A percentile compares a stretch with the other conserved stretches of the same genome.
phyloP scores from a whole-genome alignment of 805 yeast species.

The Metschnikowia henanensis region DNA sequence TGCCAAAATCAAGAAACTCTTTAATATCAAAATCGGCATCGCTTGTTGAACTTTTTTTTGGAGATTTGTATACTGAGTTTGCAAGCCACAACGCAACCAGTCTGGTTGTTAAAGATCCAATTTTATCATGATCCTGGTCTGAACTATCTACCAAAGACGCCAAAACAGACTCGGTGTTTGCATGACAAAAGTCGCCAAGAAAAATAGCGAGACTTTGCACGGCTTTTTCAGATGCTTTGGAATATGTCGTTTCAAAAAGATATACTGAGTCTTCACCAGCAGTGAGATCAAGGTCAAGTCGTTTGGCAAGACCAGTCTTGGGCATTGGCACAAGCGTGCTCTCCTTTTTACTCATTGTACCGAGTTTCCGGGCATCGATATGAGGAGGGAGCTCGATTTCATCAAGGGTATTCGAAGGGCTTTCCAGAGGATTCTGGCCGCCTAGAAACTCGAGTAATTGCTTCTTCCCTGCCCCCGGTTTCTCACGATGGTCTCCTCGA shows the following conservation, averaged over 20 bases:
- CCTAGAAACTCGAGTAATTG: slow-evolving; percentile 14
- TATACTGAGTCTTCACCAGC: not conserved
- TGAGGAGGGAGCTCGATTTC: slow-evolving; percentile 38
- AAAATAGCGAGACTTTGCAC: slow-evolving; percentile 15
- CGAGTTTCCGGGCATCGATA: slow-evolving; percentile 33
- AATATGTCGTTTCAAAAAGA: slow-evolving; percentile 19
- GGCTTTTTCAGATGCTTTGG: slow-evolving; percentile 22
- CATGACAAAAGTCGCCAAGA: slow-evolving; percentile 7
- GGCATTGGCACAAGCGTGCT: not conserved
- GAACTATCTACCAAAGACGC: slow-evolving; percentile 13
- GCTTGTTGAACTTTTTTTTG: not conserved
- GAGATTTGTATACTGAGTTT: slow-evolving; percentile 18
- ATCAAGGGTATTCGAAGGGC: slow-evolving; percentile 26
- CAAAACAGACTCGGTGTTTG: slow-evolving; percentile 6
- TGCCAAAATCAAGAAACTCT: slow-evolving; percentile 21
- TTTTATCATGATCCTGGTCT: not conserved
- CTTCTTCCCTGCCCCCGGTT: slow-evolving; percentile 10
- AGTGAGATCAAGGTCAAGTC: slow-evolving; percentile 9
- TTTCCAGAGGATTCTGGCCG: slow-evolving; percentile 2
- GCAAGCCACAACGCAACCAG: slow-evolving; percentile 34
- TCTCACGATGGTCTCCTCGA: not conserved
- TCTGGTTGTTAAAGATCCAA: not conserved
- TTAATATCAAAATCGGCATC: slow-evolving; percentile 11
- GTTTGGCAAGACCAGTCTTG: slow-evolving; percentile 1
- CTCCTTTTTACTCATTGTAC: slow-evolving; percentile 12